Conservation (phyloP, 495 filamentous ascomycete species). For the Penicillium malachiteum region DNA sequence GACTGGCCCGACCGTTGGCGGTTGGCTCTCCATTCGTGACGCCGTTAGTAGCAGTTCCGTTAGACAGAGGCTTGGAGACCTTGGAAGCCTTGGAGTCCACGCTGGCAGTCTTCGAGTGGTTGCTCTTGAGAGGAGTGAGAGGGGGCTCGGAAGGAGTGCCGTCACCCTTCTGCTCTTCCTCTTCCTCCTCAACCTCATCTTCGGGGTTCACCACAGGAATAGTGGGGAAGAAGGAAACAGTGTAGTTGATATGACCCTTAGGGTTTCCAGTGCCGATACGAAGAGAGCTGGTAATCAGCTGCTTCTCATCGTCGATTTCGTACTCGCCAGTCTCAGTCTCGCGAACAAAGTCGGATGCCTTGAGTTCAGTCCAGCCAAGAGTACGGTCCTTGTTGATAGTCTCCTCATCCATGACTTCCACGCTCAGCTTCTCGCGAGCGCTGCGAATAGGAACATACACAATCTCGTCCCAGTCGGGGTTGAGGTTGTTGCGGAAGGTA, state of each 20-base stretch:
- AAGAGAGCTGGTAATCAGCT: conserved; percentile 56
- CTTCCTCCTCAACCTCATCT: conserved; percentile 69
- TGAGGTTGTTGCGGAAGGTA: conserved; percentile 92
- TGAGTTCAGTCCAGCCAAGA: conserved; percentile 75
- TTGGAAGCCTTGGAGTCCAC: conserved; percentile 33
- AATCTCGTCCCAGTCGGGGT: conserved; percentile 94
- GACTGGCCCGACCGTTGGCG: conserved; percentile 34
- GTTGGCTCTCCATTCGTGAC: conserved; percentile 30
- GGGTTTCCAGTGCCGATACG: conserved; percentile 61
- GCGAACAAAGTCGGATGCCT: conserved; percentile 72
- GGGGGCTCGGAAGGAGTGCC: conserved; percentile 23
- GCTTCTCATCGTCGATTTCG: conserved; percentile 76
- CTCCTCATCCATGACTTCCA: conserved; percentile 98
- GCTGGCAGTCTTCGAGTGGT: conserved; percentile 33
- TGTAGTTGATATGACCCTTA: conserved; percentile 84
- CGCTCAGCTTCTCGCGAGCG: conserved; percentile 72
- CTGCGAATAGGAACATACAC: conserved; percentile 92
- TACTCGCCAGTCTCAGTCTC: conserved; percentile 80
- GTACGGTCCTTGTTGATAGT: conserved; percentile 82
- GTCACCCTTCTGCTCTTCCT: conserved; percentile 54
- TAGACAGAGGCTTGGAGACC: conserved; percentile 19
- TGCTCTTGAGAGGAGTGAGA: conserved; percentile 36
- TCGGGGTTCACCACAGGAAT: conserved; percentile 88
- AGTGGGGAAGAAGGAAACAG: conserved; percentile 84
- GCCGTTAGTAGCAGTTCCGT: conserved; percentile 23